phyloP scores from a whole-genome alignment of 148 eudicot species.

The Vaccinium vitisidaea region DNA sequence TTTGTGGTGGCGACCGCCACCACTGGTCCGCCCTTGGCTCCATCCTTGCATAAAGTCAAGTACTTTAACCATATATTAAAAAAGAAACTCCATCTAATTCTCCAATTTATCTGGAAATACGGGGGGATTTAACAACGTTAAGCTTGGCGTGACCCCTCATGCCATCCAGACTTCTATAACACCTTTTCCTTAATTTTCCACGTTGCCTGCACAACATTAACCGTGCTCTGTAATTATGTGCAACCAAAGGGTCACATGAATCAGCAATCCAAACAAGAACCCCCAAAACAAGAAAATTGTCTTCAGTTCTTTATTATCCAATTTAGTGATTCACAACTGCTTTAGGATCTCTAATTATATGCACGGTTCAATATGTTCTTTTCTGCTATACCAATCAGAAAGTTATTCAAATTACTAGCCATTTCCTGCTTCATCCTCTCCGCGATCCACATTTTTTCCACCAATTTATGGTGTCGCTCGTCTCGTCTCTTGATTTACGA shows the following conservation, averaged over 20 bases:
- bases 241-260: neutral
- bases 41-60: no score
- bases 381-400: constrained; percentile 12
- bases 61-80: no score
- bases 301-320: neutral
- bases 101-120: neutral
- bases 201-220: neutral
- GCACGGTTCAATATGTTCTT: neutral
- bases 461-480: constrained; percentile 10
- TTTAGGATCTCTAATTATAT: neutral
- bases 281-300: neutral
- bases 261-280: neutral
- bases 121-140: neutral
- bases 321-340: neutral
- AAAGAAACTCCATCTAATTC: no score
- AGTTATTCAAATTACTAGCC: constrained; percentile 33
- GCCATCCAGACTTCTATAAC: neutral
- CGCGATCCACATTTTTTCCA: constrained; percentile 21
- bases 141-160: constrained; percentile 1
- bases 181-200: neutral
- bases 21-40: no score
- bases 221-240: neutral
- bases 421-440: constrained; percentile 21
- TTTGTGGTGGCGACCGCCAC: no score
- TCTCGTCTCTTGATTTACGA: constrained; percentile 3